phyloP scores from a whole-genome alignment of 2,329 filamentous ascomycete genomes.

The Cytospora paraplurivora region DNA sequence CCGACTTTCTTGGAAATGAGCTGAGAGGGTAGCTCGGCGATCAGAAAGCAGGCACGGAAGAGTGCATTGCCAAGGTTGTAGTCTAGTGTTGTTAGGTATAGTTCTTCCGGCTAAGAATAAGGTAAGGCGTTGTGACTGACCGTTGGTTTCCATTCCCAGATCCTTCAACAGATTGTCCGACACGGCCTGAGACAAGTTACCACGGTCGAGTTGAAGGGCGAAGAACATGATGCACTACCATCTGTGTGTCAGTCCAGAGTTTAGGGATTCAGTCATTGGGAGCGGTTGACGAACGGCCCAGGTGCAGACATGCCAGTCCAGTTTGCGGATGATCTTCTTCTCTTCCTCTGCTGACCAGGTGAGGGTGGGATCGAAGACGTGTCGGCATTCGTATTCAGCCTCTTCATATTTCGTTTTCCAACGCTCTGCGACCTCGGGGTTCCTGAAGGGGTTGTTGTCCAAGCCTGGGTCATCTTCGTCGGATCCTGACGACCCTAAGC shows the following conservation, averaged over 20 bases:
- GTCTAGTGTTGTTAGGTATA: slow-evolving; percentile 30
- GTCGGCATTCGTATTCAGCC: slow-evolving; percentile 53
- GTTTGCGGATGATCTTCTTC: slow-evolving; percentile 52
- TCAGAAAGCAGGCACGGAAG: slow-evolving; percentile 53
- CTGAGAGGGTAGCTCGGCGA: slow-evolving; percentile 61
- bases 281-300: slow-evolving; percentile 38
- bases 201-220: slow-evolving; percentile 61
- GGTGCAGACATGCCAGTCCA: slow-evolving; percentile 44
- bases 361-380: slow-evolving; percentile 56
- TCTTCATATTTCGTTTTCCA: slow-evolving; percentile 41
- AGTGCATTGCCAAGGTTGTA: slow-evolving; percentile 55
- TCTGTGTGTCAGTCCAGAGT: slow-evolving; percentile 27
- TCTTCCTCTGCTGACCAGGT: slow-evolving; percentile 58
- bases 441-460: slow-evolving; percentile 37
- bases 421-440: slow-evolving; percentile 36
- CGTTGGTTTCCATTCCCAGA: slow-evolving; percentile 47
- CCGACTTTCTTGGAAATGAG: slow-evolving; percentile 55
- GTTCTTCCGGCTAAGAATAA: not conserved
- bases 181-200: slow-evolving; percentile 60
- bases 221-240: slow-evolving; percentile 60
- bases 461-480: slow-evolving; percentile 19
- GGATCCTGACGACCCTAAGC: slow-evolving; percentile 2
- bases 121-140: slow-evolving; percentile 31
- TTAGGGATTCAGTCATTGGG: not conserved
- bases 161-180: slow-evolving; percentile 64